Base-by-base conservation (phyloP, 2,329 filamentous ascomycete species). In the Fusarium sp. region DNA sequence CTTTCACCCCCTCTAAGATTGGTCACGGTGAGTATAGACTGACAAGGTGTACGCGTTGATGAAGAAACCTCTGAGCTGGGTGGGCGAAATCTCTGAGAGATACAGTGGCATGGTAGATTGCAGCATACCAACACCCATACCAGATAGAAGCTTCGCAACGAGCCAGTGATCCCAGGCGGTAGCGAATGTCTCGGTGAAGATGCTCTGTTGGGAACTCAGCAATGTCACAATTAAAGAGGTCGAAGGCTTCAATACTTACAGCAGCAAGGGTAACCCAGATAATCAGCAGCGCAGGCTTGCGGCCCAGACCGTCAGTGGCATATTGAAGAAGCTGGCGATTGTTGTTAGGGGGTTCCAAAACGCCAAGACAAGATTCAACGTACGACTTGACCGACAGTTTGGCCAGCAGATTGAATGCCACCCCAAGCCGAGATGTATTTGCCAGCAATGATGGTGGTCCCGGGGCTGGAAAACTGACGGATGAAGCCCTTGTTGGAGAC, bases 401-500 rank as follows among this genome's bases (percentile, higher is more conserved):
- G 83, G 29, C 82, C 83, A 4, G 80, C 79, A 1, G 81, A 82
- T 66, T 83, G 82, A 27, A 84, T 83, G 1, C 81, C 82, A 27
- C 83, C 81, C 82, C 83, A 84, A 0, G 82, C 82, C 0, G 83
- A 82, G 35, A 84, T 74, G 63, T 83, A 83, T 66, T 80, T 81
- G 2, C 79, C 79, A 3, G 70, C 72, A 45, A 84, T 82, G 42
- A 83, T 81, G 1, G 67, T 78, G 3, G 78, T 82, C 0, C 76
- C 80, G 0, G 76, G 66, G 7, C 62, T 74, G 0, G 81, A 75
- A 54, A 85, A 79, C 40, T 84, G 82, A 20, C 59, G 74, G 45
- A 85, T 83, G 62, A 85, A 85, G 2, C 83, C 83, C 47, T 82
- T 80, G 66, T 85, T 85, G 1, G 83, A 81, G 6, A 83, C 80